Conservation (phyloP, 2,329 filamentous ascomycete genomes). For the Epichloe uncinata region DNA sequence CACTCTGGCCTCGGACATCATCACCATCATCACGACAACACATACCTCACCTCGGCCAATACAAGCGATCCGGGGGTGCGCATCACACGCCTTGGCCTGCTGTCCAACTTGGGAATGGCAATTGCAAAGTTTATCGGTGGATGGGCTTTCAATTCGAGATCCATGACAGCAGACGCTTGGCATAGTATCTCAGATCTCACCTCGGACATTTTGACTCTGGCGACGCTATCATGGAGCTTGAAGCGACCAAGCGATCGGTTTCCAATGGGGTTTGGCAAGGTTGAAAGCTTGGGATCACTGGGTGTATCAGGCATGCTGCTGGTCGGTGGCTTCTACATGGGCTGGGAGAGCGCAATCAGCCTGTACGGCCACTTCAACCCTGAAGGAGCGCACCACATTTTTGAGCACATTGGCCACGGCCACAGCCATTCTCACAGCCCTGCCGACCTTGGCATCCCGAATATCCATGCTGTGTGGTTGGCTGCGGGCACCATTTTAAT, state of each 20-base stretch:
- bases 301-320: conserved; percentile 88
- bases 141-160: conserved; percentile 88
- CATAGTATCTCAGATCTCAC: conserved; percentile 92
- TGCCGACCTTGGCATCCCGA: conserved; percentile 44
- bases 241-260: conserved; percentile 73
- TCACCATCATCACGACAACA: conserved; percentile 82
- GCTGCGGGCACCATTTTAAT: conserved; percentile 78
- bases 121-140: conserved; percentile 85
- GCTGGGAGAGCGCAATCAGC: conserved; percentile 55
- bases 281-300: conserved; percentile 89
- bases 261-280: conserved; percentile 86
- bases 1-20: conserved; percentile 46
- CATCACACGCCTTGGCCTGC: conserved; percentile 42
- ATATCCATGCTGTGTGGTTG: conserved; percentile 89
- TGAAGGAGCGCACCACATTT: conserved; percentile 51
- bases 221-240: conserved; percentile 87
- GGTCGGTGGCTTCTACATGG: conserved; percentile 84
- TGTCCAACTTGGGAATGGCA: conserved; percentile 91
- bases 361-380: conserved; percentile 62
- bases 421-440: conserved; percentile 49
- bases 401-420: conserved; percentile 48
- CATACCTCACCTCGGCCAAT: conserved; percentile 82
- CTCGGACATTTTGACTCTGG: conserved; percentile 85
- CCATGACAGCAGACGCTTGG: conserved; percentile 85
- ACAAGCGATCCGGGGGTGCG: conserved; percentile 56